Base-by-base conservation (phyloP, 768 basidiomycete genomes). In the Lactarius trivialis region DNA sequence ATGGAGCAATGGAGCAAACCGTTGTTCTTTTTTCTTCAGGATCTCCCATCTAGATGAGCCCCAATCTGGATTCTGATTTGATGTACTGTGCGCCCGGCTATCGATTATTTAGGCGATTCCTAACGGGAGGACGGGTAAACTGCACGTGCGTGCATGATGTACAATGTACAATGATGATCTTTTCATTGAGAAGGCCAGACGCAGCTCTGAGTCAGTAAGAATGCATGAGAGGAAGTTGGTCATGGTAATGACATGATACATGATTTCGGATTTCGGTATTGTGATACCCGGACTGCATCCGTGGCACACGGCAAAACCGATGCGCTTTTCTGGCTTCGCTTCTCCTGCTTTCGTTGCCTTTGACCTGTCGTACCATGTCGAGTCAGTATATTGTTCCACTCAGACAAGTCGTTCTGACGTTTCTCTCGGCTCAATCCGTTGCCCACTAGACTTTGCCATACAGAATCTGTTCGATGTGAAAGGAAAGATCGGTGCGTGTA, bases 401-500 rank as follows among this genome's bases (percentile, higher is more conserved):
- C 34, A 14, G 45, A 19, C 17, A 21, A 5, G 11, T 41, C 11
- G 36, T n/a, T n/a, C 45, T 39, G 21, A 12, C 6, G 14, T 19
- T 4, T 41, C 28, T 24, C 33, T 21, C 15, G 19, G 43, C 45
- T 28, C 51, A 28, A 39, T 43, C 24, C 28, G 21, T n/a, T 33
- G 17, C 11, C 52, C 26, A 66, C 56, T 28, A 66, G 67, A 67
- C 3, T 34, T 67, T 11, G 51, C 55, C 39, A 55, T 67, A 26
- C 61, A 58, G 7, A 66, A 30, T 15, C 58, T 67, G 9, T 67
- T 67, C 59, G 43, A 63, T 28, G 67, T 67, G n/a, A 50, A 55
- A n/a, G 67, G 67, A 34, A 67, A 67, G 59, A 60, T 58, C 15
- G 67, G 67, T 67, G 24, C 30, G 58, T 62, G 17, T 26, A 19